A percentile compares a stretch with the other conserved stretches of the same genome.
Conservation (phyloP, 768 basidiomycete species). For the Sarcodon aspratus region DNA sequence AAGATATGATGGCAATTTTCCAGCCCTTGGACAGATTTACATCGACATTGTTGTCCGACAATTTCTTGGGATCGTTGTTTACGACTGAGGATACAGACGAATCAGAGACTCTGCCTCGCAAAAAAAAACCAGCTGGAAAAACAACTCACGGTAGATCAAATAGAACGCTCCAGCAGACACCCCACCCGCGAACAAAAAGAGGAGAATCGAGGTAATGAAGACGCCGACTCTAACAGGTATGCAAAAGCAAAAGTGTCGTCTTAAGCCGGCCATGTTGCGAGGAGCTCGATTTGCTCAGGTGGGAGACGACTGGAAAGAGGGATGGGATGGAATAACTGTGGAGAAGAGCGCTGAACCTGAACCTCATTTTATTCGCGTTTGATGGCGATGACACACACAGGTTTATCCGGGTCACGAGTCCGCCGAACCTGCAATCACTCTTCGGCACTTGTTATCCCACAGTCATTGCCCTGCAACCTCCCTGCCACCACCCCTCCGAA, state of each 20-base stretch:
- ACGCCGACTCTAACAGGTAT: constrained; percentile 18
- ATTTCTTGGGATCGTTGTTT: not conserved
- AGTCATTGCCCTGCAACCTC: too few species aligned
- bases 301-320: not conserved
- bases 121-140: not conserved
- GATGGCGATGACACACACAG: not conserved
- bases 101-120: not conserved
- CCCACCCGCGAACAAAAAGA: constrained; percentile 7
- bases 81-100: not conserved
- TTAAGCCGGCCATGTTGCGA: not conserved
- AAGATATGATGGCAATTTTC: constrained; percentile 9
- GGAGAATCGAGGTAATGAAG: constrained; percentile 16
- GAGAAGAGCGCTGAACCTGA: not conserved
- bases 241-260: constrained; percentile 17
- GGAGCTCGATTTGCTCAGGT: not conserved
- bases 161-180: constrained; percentile 8
- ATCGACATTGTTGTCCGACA: not conserved
- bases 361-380: not conserved
- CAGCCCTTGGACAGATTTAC: constrained; percentile 4
- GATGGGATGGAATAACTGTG: not conserved
- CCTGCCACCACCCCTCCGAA: too few species aligned
- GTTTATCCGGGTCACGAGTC: too few species aligned
- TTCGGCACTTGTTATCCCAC: too few species aligned
- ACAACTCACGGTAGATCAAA: constrained; percentile 9
- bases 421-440: too few species aligned